phyloP scores from a whole-genome alignment of 371 early-diverging fungal genomes.

The Batkoa obscura region DNA sequence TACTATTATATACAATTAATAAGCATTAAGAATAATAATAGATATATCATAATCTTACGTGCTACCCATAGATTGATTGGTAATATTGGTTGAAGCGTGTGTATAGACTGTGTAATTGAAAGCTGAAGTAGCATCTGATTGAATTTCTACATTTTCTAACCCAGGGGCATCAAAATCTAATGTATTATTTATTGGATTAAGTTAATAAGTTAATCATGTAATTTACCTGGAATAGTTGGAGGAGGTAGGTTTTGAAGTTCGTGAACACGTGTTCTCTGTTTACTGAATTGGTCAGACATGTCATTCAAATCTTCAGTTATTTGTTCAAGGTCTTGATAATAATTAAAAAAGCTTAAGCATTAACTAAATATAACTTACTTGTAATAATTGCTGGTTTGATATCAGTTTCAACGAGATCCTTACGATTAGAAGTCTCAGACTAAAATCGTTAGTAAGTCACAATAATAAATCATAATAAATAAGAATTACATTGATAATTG shows the following conservation, averaged over 20 bases:
- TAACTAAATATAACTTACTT: background rate
- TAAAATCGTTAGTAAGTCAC: slow-evolving; percentile 7
- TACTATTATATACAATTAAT: slow-evolving; percentile 13
- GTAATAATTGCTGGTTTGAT: slow-evolving; percentile 33
- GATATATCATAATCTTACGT: no score
- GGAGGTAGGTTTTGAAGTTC: slow-evolving; percentile 17
- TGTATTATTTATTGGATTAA: slow-evolving; percentile 10
- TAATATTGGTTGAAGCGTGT: slow-evolving; percentile 24
- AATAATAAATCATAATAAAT: background rate
- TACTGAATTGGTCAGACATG: slow-evolving; percentile 42
- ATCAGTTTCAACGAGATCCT: slow-evolving; percentile 52
- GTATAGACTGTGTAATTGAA: slow-evolving; percentile 67
- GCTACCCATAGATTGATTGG: no score
- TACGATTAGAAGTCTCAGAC: slow-evolving; percentile 28
- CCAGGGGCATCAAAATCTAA: slow-evolving; percentile 26
- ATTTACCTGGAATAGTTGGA: background rate
- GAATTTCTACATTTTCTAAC: slow-evolving; percentile 72
- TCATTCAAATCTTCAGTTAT: slow-evolving; percentile 52
- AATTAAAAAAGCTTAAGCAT: background rate
- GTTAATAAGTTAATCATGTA: background rate
- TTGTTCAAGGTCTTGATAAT: slow-evolving; percentile 16
- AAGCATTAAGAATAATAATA: background rate
- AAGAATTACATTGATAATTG: slow-evolving; percentile 26
- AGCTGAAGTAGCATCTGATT: slow-evolving; percentile 81
- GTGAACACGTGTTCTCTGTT: slow-evolving; percentile 31